phyloP scores from a whole-genome alignment of 306 rosid species.

The Quercus bicolor region DNA sequence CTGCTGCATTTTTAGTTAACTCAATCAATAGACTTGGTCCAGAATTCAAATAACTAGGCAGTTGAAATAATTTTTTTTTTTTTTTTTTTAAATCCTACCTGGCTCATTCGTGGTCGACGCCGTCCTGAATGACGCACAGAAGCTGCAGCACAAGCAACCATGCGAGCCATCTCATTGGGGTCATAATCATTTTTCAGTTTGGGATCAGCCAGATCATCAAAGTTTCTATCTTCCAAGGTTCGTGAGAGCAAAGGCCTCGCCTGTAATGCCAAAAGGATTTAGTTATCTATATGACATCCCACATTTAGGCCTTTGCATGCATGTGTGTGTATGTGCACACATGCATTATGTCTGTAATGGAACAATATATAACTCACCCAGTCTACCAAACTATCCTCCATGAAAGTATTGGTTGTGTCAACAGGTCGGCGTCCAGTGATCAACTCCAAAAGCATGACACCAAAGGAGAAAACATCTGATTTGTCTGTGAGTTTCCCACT shows the following conservation, averaged over 20 bases:
- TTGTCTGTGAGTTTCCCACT: constrained; percentile 95
- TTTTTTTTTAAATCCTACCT: constrained; percentile 43
- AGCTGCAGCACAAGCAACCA: constrained; percentile 97
- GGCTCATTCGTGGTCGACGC: constrained; percentile 91
- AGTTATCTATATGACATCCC: background rate
- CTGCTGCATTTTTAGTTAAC: background rate
- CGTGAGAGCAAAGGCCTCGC: constrained; percentile 87
- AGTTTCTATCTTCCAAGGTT: constrained; percentile 65
- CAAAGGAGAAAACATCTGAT: constrained; percentile 94
- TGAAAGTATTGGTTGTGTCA: constrained; percentile 55
- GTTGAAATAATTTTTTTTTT: background rate
- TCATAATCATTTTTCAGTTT: constrained; percentile 60
- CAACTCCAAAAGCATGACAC: constrained; percentile 93
- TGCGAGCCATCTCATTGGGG: constrained; percentile 65
- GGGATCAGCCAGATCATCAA: constrained; percentile 69
- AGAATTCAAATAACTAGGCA: background rate
- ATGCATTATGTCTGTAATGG: background rate
- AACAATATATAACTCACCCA: constrained; percentile 64
- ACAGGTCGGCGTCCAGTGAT: constrained; percentile 86
- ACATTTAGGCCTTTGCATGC: background rate
- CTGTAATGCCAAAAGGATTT: constrained; percentile 49
- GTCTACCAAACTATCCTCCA: constrained; percentile 91
- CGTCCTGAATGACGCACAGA: constrained; percentile 91
- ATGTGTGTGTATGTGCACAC: background rate
- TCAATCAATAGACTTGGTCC: background rate